These are phyloP conservation scores for Ascochyta koolunga DNA, from an alignment of 2,329 filamentous ascomycete species.

Conservation along the genomic window DNA sequence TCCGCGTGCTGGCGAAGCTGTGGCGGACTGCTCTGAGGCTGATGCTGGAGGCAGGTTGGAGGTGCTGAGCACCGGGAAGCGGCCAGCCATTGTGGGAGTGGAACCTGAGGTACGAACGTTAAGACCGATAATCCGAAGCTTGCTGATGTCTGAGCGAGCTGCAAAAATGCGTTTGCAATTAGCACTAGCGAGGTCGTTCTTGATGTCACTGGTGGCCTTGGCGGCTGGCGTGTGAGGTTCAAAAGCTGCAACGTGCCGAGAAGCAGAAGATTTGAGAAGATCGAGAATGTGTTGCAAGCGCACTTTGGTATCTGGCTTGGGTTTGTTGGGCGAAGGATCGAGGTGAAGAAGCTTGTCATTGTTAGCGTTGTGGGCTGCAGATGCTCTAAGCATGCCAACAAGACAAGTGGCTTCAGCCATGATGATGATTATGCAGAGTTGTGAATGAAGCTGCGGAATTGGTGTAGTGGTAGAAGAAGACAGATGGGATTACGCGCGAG, in stretches of 20 bases:
- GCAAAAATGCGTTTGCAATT: conserved; percentile 30
- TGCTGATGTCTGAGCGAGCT: conserved; percentile 16
- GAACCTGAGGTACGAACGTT: conserved; percentile 10
- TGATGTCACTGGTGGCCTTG: conserved; percentile 18
- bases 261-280: not conserved
- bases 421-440: conserved; percentile 1
- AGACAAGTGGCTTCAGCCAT: conserved; percentile 34
- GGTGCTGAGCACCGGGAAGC: conserved; percentile 45
- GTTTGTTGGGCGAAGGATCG: not conserved
- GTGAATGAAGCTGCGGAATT: not conserved
- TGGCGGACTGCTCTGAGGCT: conserved; percentile 65
- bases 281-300: not conserved
- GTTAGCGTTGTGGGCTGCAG: conserved; percentile 28
- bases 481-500: not conserved
- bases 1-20: conserved; percentile 74
- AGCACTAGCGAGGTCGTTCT: conserved; percentile 29
- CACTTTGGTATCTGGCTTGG: not conserved
- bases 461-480: not conserved
- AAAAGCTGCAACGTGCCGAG: not conserved
- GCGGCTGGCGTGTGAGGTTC: conserved; percentile 1
- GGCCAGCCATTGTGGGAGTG: conserved; percentile 35
- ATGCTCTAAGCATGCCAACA: conserved; percentile 32
- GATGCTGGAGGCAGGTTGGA: conserved; percentile 64
- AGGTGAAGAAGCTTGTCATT: conserved; percentile 22
- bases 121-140: conserved; percentile 21